Conservation (phyloP, 179 eudicot species). For the Monotropa hypopitys region DNA sequence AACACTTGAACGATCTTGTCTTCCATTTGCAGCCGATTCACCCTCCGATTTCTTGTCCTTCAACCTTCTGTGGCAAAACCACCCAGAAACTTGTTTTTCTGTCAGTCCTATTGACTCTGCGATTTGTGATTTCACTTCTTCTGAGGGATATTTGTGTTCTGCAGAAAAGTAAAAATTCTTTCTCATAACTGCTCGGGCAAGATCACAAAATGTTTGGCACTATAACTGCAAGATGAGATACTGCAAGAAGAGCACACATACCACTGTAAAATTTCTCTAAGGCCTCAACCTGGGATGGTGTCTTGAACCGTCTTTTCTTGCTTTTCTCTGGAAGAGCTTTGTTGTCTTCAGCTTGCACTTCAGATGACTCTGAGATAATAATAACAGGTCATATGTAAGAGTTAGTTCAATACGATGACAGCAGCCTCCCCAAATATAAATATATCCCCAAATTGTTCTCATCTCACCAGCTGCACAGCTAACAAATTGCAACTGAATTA, state of each 20-base stretch:
- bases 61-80: conserved; percentile 97
- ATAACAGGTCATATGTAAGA: neutral
- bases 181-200: neutral
- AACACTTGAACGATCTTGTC: conserved; percentile 70
- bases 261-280: conserved; percentile 68
- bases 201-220: neutral
- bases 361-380: conserved; percentile 25
- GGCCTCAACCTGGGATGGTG: conserved; percentile 67
- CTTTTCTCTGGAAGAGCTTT: conserved; percentile 51
- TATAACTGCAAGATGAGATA: neutral
- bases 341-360: conserved; percentile 49
- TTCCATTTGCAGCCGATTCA: conserved; percentile 39
- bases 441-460: neutral
- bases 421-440: neutral
- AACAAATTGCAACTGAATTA: neutral
- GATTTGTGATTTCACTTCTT: conserved; percentile 49
- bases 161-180: conserved; percentile 13
- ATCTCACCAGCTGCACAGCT: neutral
- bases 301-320: conserved; percentile 60
- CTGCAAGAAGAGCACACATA: conserved; percentile 12
- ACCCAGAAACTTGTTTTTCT: conserved; percentile 92
- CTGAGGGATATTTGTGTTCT: conserved; percentile 89
- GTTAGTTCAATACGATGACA: neutral
- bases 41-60: conserved; percentile 64
- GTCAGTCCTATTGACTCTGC: conserved; percentile 60